Percentiles rank a stretch among this genome's conserved stretches.
Conservation (phyloP, 345 rosid species). For the Gossypium thurberi region DNA sequence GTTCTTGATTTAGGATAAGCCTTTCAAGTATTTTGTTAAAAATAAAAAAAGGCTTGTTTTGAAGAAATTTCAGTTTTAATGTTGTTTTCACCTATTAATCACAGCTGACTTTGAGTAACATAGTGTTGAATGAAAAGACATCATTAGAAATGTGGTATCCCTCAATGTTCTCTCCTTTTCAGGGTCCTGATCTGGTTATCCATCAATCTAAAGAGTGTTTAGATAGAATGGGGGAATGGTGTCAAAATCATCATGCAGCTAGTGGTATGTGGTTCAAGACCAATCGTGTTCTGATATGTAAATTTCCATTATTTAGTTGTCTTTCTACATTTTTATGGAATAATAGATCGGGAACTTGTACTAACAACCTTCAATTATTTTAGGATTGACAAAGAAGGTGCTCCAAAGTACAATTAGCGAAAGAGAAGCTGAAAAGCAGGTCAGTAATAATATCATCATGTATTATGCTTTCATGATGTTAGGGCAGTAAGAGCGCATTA, state of each 20-base stretch:
- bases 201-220: conserved; percentile 73
- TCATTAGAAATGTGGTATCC: background rate
- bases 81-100: background rate
- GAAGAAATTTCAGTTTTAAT: background rate
- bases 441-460: conserved; percentile 18
- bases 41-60: background rate
- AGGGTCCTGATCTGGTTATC: conserved; percentile 92
- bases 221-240: conserved; percentile 89
- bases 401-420: conserved; percentile 59
- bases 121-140: background rate
- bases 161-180: conserved; percentile 12
- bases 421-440: conserved; percentile 86
- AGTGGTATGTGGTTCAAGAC: conserved; percentile 53
- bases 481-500: conserved; percentile 35
- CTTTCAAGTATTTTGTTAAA: background rate
- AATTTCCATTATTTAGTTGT: background rate
- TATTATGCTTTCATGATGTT: background rate
- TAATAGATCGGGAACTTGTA: background rate
- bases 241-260: conserved; percentile 75
- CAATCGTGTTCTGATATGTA: conserved; percentile 9
- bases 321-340: background rate
- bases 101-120: background rate
- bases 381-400: conserved; percentile 81
- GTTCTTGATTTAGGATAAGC: background rate
- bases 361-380: conserved; percentile 16